Evolutionary conservation across 495 filamentous ascomycete genomes (phyloP).

Genomic region (Ramalina intermedia): DNA sequence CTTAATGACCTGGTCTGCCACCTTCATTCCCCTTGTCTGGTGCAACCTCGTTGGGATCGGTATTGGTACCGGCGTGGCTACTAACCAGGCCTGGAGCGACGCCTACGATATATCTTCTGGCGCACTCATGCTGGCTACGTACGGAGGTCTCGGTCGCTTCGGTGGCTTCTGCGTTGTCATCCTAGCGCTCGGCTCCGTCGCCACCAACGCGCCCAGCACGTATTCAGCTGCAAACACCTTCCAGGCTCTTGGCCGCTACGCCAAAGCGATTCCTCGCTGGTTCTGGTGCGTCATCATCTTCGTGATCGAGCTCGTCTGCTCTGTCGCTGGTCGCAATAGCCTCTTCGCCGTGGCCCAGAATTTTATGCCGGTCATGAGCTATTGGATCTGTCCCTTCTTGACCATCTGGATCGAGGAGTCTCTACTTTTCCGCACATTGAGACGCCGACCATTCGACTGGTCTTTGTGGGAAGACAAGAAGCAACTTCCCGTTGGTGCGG

Average conservation of each 20-base stretch:
- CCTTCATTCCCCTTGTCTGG: constrained; percentile 33
- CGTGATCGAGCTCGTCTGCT: constrained; percentile 39
- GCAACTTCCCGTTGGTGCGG: constrained; percentile 40
- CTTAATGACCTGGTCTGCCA: constrained; percentile 31
- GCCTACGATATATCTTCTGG: constrained; percentile 48
- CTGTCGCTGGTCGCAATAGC: constrained; percentile 34
- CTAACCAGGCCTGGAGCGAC: constrained; percentile 32
- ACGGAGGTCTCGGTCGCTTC: constrained; percentile 45
- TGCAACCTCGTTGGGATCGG: constrained; percentile 55
- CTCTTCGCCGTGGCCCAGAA: constrained; percentile 42
- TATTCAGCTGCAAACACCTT: constrained; percentile 44
- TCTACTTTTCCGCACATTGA: constrained; percentile 29
- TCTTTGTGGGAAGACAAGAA: constrained; percentile 34
- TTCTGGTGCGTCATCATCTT: constrained; percentile 34
- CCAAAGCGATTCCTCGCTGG: constrained; percentile 30
- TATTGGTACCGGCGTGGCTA: constrained; percentile 43
- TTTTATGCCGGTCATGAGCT: constrained; percentile 44
- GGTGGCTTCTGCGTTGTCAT: constrained; percentile 55
- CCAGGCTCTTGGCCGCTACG: constrained; percentile 34
- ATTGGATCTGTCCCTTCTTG: constrained; percentile 41
- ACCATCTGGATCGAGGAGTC: constrained; percentile 39
- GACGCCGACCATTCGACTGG: constrained; percentile 36
- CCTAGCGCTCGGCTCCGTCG: constrained; percentile 50
- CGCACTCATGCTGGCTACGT: constrained; percentile 49
- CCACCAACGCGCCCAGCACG: constrained; percentile 52